These are phyloP conservation scores for Mollisia scopiformis DNA, from an alignment of 2,329 filamentous ascomycete species.

Conservation along the genomic window DNA sequence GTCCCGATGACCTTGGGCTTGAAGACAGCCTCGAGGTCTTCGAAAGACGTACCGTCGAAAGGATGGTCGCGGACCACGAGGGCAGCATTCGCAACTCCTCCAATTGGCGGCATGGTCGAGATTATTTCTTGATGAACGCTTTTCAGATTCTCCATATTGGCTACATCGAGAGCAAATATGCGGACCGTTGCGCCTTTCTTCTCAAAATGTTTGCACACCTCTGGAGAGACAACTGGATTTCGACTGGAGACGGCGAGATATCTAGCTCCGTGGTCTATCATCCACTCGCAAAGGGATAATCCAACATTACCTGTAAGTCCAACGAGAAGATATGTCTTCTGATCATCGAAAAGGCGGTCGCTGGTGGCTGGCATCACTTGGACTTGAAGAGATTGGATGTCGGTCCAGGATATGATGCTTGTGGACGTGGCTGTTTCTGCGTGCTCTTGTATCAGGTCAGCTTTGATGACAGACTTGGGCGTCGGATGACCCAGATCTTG, in stretches of 20 bases:
- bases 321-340: conserved; percentile 38
- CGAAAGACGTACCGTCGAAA: conserved; percentile 26
- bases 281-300: conserved; percentile 43
- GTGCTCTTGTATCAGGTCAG: too few species aligned
- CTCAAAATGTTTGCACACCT: conserved; percentile 29
- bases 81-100: conserved; percentile 47
- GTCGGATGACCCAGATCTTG: too few species aligned
- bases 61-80: conserved; percentile 45
- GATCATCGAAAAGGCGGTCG: background rate
- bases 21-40: conserved; percentile 39
- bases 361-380: background rate
- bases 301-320: conserved; percentile 38
- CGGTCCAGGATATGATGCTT: conserved; percentile 8
- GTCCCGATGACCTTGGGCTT: conserved; percentile 23
- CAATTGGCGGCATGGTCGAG: conserved; percentile 34
- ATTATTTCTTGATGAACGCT: background rate
- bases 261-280: conserved; percentile 42
- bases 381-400: background rate
- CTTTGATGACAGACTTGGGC: too few species aligned
- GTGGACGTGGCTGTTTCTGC: too few species aligned
- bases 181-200: background rate
- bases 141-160: too few species aligned
- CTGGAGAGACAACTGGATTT: conserved; percentile 38
- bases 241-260: conserved; percentile 45
- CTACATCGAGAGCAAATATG: conserved; percentile 1